These are phyloP conservation scores for Rutstroemia sydowiana DNA, from an alignment of 2,329 filamentous ascomycete genomes.

Conservation along the genomic window DNA sequence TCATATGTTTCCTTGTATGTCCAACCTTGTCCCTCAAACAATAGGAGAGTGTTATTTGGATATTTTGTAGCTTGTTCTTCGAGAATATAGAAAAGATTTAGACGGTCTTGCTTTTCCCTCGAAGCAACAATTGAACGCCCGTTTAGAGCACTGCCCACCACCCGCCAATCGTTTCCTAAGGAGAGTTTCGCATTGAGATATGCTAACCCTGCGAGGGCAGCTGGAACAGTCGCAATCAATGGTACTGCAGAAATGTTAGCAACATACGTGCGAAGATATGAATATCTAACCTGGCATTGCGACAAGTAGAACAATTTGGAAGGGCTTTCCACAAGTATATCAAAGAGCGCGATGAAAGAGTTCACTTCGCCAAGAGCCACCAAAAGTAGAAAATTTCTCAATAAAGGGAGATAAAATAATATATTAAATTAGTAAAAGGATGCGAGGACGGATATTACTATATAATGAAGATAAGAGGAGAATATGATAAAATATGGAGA, in stretches of 20 bases:
- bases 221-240: slow-evolving; percentile 48
- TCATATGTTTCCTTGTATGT: slow-evolving; percentile 74
- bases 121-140: slow-evolving; percentile 37
- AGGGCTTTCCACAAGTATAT: no score
- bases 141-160: slow-evolving; percentile 49
- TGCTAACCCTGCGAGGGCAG: slow-evolving; percentile 58
- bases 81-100: slow-evolving; percentile 69
- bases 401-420: no score
- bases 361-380: no score
- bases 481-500: neutral
- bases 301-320: neutral
- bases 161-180: slow-evolving; percentile 56
- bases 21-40: slow-evolving; percentile 61
- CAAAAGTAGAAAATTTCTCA: no score
- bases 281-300: slow-evolving; percentile 22
- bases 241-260: slow-evolving; percentile 36
- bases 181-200: slow-evolving; percentile 70
- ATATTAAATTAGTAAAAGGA: no score
- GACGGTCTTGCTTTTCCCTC: slow-evolving; percentile 48
- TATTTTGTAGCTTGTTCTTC: slow-evolving; percentile 56
- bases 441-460: no score
- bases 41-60: slow-evolving; percentile 51
- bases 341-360: no score
- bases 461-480: neutral
- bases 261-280: neutral